Conservation (phyloP, 2,329 filamentous ascomycete genomes). For the Colletotrichum cordylinicola region DNA sequence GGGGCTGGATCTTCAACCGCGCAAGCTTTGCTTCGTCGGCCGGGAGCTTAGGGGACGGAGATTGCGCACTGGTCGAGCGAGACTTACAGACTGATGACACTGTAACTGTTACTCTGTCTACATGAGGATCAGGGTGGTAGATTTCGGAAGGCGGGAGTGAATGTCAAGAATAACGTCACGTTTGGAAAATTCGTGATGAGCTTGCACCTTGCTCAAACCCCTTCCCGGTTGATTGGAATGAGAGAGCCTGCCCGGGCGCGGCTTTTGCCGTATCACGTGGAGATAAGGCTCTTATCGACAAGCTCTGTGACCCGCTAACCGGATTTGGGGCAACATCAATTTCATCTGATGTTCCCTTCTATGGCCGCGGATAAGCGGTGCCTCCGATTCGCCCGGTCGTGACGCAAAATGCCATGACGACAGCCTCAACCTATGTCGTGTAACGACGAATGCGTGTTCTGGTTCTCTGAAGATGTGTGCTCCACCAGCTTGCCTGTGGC, state of each 20-base stretch:
- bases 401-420: background rate
- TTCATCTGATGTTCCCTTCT: background rate
- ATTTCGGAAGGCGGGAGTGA: background rate
- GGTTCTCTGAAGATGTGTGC: background rate
- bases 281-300: background rate
- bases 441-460: background rate
- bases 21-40: slow-evolving; percentile 15
- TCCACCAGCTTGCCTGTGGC: background rate
- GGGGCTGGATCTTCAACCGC: slow-evolving; percentile 10
- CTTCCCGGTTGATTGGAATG: slow-evolving; percentile 13
- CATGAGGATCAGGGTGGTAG: slow-evolving; percentile 1
- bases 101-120: background rate
- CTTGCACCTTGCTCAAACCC: slow-evolving; percentile 14
- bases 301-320: background rate
- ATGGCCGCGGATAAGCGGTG: background rate
- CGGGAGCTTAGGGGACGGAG: background rate
- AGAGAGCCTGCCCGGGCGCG: slow-evolving; percentile 1
- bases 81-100: slow-evolving; percentile 22
- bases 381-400: background rate
- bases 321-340: background rate
- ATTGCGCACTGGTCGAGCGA: background rate
- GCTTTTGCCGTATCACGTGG: slow-evolving; percentile 16
- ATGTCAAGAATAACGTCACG: background rate
- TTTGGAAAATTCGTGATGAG: slow-evolving; percentile 13
- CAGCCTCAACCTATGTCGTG: background rate